Conservation (phyloP, 1,284 basidiomycete genomes). For the Ustilago tritici region DNA sequence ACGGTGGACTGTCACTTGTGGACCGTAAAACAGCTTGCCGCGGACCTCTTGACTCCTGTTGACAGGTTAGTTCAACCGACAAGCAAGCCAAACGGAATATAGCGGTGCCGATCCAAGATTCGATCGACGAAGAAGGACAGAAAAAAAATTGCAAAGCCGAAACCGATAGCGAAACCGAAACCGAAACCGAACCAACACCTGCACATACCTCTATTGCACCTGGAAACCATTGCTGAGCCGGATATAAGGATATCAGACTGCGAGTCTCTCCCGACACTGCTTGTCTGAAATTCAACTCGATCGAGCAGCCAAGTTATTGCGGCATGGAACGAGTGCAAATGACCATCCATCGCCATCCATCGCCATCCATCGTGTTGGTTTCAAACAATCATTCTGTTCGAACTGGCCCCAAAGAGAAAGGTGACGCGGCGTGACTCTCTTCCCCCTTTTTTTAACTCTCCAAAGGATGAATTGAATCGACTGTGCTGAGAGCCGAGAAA, state of each 20-base stretch:
- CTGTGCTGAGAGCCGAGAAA: background rate
- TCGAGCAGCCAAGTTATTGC: too few relatives aligned
- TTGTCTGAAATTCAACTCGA: background rate
- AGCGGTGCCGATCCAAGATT: background rate
- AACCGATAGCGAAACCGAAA: background rate
- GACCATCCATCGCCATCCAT: background rate
- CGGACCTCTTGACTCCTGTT: background rate
- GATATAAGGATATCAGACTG: constrained; percentile 10
- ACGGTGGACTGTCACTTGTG: background rate
- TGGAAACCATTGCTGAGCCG: background rate
- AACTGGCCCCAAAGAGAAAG: background rate
- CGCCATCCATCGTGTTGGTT: constrained; percentile 7
- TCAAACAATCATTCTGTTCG: background rate
- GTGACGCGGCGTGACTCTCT: background rate
- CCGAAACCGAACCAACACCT: background rate
- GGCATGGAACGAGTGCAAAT: background rate
- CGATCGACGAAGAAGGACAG: background rate
- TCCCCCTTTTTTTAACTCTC: background rate
- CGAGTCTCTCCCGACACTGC: background rate
- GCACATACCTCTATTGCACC: background rate
- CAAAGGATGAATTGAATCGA: background rate
- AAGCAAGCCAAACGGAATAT: background rate
- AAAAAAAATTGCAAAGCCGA: constrained; percentile 1
- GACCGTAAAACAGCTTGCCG: background rate
- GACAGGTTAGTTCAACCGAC: background rate